phyloP scores from a whole-genome alignment of 495 filamentous ascomycete species.

The Xylaria venustula region DNA sequence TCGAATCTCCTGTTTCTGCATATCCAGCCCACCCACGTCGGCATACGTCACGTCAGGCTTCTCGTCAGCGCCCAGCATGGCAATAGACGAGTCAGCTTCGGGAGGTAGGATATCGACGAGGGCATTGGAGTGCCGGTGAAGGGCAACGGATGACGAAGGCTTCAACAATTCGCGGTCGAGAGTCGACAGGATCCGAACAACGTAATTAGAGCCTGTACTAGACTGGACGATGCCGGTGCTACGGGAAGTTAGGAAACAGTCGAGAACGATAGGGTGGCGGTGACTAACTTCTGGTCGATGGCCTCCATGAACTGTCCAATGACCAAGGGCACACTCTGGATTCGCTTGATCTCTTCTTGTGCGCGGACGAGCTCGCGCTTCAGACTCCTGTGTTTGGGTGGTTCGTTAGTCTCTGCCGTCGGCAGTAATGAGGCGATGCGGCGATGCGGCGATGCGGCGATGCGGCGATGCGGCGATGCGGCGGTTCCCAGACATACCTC shows the following conservation, averaged over 20 bases:
- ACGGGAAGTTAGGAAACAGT: slow-evolving; percentile 1
- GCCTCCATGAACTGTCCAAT: slow-evolving; percentile 99
- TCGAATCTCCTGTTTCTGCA: slow-evolving; percentile 99
- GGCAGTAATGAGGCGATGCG: background rate
- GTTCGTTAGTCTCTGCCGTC: slow-evolving; percentile 11
- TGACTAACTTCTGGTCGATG: slow-evolving; percentile 92
- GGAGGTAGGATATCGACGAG: slow-evolving; percentile 97
- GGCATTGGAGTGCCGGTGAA: slow-evolving; percentile 97
- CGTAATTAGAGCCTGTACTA: slow-evolving; percentile 97
- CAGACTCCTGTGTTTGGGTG: slow-evolving; percentile 64
- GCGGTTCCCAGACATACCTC: slow-evolving; percentile 52
- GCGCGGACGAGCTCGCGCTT: slow-evolving; percentile 96
- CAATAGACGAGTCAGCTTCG: slow-evolving; percentile 96
- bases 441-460: too few species aligned
- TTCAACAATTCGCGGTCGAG: slow-evolving; percentile 97
- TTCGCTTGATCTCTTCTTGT: slow-evolving; percentile 99
- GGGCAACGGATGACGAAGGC: slow-evolving; percentile 92
- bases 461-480: too few species aligned
- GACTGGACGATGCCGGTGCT: slow-evolving; percentile 99
- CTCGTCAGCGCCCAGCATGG: slow-evolving; percentile 93
- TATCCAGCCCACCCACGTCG: slow-evolving; percentile 95
- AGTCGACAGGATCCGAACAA: slow-evolving; percentile 96
- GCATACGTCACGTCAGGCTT: slow-evolving; percentile 98
- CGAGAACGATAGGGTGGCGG: background rate
- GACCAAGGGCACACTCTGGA: slow-evolving; percentile 95